Conservation (phyloP, 192 early-diverging fungal genomes). For the Backusella morwellensis region DNA sequence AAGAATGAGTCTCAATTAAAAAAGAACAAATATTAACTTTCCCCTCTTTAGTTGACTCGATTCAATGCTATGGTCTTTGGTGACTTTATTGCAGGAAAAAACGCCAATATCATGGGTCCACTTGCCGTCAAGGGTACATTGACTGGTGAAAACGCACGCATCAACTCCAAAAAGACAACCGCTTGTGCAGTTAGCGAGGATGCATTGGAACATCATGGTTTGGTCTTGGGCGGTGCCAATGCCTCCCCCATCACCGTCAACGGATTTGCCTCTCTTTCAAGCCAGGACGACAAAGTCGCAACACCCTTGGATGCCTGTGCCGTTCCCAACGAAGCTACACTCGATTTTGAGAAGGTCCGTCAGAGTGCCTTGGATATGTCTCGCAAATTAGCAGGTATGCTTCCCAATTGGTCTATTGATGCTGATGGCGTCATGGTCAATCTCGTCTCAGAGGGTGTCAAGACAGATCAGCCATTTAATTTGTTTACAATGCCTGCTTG, state of each 20-base stretch:
- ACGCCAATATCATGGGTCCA: not conserved
- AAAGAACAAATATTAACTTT: not conserved
- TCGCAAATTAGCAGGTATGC: not conserved
- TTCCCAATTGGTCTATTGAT: constrained; percentile 10
- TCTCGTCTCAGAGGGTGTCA: not conserved
- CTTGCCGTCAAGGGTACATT: not conserved
- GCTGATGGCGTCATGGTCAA: not conserved
- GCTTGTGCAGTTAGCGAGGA: not conserved
- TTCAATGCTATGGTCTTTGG: constrained; percentile 7
- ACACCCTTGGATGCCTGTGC: not conserved
- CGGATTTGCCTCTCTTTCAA: not conserved
- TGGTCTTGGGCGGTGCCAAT: not conserved
- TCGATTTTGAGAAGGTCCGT: not conserved
- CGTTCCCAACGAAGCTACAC: not conserved
- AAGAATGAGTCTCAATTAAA: not conserved
- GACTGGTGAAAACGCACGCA: not conserved
- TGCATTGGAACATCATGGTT: not conserved
- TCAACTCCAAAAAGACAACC: not conserved
- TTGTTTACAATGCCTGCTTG: not conserved
- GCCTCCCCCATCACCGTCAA: not conserved
- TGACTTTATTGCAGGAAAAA: constrained; percentile 4
- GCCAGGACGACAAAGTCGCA: not conserved
- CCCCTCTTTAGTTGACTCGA: not conserved
- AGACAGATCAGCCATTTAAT: not conserved
- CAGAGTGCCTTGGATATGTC: not conserved